Percentiles rank a stretch among this genome's conserved stretches.
These are phyloP conservation scores for Solanum ossicruentum DNA, from an alignment of 257 asterid species.

Conservation along the genomic window DNA sequence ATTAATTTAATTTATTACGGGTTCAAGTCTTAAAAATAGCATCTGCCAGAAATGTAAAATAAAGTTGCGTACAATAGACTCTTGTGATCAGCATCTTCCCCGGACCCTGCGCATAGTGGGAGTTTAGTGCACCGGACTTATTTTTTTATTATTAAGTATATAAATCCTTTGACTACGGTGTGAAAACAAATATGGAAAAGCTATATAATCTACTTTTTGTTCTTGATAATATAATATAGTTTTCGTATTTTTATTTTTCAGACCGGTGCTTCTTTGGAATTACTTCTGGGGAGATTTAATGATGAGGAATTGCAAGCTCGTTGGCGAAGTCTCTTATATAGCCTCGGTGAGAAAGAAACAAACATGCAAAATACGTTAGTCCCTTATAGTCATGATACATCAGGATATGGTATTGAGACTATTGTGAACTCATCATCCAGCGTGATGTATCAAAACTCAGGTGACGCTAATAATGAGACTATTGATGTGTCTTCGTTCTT, in stretches of 20 bases:
- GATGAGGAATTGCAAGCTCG: neutral
- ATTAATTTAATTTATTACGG: too few species aligned
- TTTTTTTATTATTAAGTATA: too few species aligned
- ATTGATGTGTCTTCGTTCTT: slow-evolving; percentile 39
- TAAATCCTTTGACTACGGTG: too few species aligned
- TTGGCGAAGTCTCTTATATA: neutral
- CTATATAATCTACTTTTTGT: too few species aligned
- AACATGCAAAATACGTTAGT: neutral
- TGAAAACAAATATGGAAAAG: too few species aligned
- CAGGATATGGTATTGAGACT: neutral
- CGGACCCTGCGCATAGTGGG: too few species aligned
- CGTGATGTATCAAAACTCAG: slow-evolving; percentile 8
- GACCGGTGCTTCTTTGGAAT: neutral
- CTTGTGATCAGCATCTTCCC: too few species aligned
- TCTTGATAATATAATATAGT: too few species aligned
- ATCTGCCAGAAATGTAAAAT: too few species aligned
- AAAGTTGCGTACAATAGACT: too few species aligned
- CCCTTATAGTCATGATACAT: neutral
- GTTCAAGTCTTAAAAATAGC: too few species aligned
- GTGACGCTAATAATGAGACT: slow-evolving; percentile 1
- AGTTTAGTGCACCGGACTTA: too few species aligned
- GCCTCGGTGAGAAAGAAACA: slow-evolving; percentile 4
- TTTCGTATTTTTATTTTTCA: neutral
- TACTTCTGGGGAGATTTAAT: neutral
- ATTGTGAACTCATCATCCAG: slow-evolving; percentile 2